phyloP scores from a whole-genome alignment of 768 basidiomycete species.

The Amanita jacksonii region DNA sequence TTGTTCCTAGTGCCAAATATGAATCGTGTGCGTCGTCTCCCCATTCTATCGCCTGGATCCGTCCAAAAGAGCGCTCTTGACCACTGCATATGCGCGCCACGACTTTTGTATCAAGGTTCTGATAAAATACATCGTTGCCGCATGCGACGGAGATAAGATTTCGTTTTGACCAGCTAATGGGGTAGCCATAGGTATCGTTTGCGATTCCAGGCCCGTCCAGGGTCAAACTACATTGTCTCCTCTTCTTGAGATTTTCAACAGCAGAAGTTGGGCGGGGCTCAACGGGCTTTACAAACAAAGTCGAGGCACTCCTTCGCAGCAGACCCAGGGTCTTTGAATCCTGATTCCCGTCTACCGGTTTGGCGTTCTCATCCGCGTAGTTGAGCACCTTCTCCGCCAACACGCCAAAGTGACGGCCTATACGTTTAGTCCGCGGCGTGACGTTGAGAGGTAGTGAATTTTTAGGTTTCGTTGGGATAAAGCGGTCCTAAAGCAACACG shows the following conservation, averaged over 20 bases:
- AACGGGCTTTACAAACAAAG: constrained; percentile 32
- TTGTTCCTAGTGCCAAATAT: constrained; percentile 12
- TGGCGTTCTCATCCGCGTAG: constrained; percentile 31
- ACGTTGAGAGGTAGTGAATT: constrained; percentile 43
- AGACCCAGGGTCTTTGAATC: constrained; percentile 35
- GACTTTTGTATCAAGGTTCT: constrained; percentile 45
- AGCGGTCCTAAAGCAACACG: constrained; percentile 58
- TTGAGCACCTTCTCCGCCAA: constrained; percentile 45
- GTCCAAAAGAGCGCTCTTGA: constrained; percentile 21
- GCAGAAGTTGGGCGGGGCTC: constrained; percentile 34
- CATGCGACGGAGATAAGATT: constrained; percentile 60
- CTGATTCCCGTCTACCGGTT: constrained; percentile 9
- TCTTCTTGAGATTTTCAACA: constrained; percentile 44
- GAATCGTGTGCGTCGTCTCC: constrained; percentile 26
- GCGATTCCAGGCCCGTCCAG: constrained; percentile 60
- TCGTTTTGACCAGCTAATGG: constrained; percentile 50
- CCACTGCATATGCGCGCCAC: constrained; percentile 43
- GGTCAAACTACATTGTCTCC: constrained; percentile 45
- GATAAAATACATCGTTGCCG: constrained; percentile 48
- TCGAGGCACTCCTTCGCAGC: constrained; percentile 42
- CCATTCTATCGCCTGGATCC: constrained; percentile 44
- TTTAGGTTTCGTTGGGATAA: constrained; percentile 45
- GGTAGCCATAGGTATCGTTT: constrained; percentile 41
- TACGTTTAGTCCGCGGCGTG: constrained; percentile 60
- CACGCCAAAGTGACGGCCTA: constrained; percentile 54